A percentile compares a stretch with the other conserved stretches of the same genome.
Conservation (phyloP, 2,329 filamentous ascomycete species). For the Pestalotiopsis sp. region DNA sequence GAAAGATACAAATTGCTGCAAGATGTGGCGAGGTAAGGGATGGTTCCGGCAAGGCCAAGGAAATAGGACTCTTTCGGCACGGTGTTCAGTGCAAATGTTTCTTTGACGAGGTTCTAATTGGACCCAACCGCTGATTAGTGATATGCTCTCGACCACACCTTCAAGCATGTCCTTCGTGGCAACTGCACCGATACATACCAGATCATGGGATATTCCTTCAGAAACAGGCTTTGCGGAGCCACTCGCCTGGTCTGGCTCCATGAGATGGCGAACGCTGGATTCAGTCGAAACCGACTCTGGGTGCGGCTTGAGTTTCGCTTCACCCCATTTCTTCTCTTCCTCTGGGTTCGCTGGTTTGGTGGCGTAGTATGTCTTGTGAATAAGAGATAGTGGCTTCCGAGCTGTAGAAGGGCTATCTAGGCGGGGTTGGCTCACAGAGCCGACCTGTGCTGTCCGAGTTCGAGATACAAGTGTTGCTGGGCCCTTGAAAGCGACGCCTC, state of each 20-base stretch:
- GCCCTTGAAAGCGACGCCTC: constrained; percentile 18
- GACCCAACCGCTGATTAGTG: constrained; percentile 11
- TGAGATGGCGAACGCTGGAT: constrained; percentile 57
- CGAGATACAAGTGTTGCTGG: constrained; percentile 15
- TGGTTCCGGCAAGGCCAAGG: constrained; percentile 74
- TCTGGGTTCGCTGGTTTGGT: constrained; percentile 52
- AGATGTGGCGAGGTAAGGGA: constrained; percentile 87
- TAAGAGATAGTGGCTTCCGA: constrained; percentile 14
- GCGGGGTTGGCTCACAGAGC: not conserved
- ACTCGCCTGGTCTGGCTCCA: constrained; percentile 35
- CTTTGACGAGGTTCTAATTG: constrained; percentile 63
- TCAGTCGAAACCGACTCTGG: constrained; percentile 63
- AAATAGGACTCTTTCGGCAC: constrained; percentile 71
- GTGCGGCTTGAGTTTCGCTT: constrained; percentile 59
- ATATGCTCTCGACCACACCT: not conserved
- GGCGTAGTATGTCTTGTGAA: constrained; percentile 28
- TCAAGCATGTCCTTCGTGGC: not conserved
- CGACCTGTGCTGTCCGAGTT: constrained; percentile 6
- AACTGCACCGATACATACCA: constrained; percentile 47
- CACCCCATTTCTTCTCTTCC: constrained; percentile 54
- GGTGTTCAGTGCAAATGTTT: constrained; percentile 66
- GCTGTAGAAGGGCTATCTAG: constrained; percentile 1
- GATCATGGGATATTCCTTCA: constrained; percentile 45
- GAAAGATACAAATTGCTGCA: constrained; percentile 80
- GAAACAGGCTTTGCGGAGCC: constrained; percentile 27